Base-by-base conservation (phyloP, 768 basidiomycete species). In the Crassisporium funariophilum region DNA sequence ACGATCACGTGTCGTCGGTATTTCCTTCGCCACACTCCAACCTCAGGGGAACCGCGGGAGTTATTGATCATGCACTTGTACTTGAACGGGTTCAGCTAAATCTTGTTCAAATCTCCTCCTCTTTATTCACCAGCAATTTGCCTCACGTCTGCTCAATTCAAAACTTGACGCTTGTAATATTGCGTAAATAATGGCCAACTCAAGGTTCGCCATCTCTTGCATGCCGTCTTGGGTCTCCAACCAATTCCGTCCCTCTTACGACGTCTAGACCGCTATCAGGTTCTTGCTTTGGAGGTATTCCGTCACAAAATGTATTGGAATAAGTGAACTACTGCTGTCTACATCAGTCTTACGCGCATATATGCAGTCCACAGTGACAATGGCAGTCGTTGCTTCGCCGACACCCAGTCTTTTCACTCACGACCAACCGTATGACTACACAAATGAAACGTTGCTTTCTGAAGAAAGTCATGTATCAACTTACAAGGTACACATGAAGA, bases 321-420 rank as follows among this genome's bases (percentile, higher is more conserved):
- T 34, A 51, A 37, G 33, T 47, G 46, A 53, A 31, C 53, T 43
- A 54, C 51, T 52, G 54, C 44, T 29, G 29, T 41, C 43, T 35
- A 44, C 35, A 29, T 31, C 20, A 31, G 10, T 49, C 46, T 55
- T 50, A 58, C 52, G 49, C 53, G 57, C 57, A 64, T 61, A 60
- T 49, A 61, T 56, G 48, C 56, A 61, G 60, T 44, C 54, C 35
- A 58, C 57, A 51, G 50, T 48, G 35, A 35, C 53, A 19, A 29
- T 27, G 35, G 43, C 39, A 44, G 20, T 42, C 24, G 41, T 33
- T 40, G 52, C 46, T 31, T 15, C 38, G 29, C 54, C 41, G 10
- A 40, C 39, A 25, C 49, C 44, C 51, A 51, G 37, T 44, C 46
- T 47, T 44, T 33, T 49, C 43, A 55, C 27, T 43, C 39, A 41